Evolutionary conservation across 108 stramenopile species (phyloP).

Genomic region (Fragilaria crotonensis): DNA sequence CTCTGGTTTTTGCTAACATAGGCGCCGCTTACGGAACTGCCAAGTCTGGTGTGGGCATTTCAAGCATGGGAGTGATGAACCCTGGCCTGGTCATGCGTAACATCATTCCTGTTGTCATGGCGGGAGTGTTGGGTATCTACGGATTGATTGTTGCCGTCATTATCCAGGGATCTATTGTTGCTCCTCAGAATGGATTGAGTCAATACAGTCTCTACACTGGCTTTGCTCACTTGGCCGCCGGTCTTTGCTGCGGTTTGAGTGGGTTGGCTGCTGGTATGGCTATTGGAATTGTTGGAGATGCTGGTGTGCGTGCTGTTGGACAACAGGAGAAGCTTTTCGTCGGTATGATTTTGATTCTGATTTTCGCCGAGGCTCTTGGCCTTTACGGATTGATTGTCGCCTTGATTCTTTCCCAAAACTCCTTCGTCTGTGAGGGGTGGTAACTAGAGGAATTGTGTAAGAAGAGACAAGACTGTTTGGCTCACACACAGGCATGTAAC

Average conservation of each 20-base stretch:
- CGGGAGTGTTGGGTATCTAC: constrained; percentile 99
- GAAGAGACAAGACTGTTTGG: no score
- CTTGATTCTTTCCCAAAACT: constrained; percentile 93
- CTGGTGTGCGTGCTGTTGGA: constrained; percentile 96
- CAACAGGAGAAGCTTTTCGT: constrained; percentile 98
- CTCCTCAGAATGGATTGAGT: constrained; percentile 63
- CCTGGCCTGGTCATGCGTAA: constrained; percentile 98
- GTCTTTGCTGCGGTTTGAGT: constrained; percentile 96
- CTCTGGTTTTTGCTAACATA: constrained; percentile 89
- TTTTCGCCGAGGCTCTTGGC: constrained; percentile 98
- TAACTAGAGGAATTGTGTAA: constrained; percentile 28
- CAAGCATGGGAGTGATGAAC: constrained; percentile 98
- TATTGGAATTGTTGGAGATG: constrained; percentile 99
- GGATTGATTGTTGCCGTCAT: constrained; percentile 99
- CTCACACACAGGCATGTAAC: not conserved
- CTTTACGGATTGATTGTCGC: constrained; percentile 98
- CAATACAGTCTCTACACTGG: constrained; percentile 92
- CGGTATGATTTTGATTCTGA: constrained; percentile 98
- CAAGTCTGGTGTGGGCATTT: constrained; percentile 97
- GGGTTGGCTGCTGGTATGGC: constrained; percentile 98
- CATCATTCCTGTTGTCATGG: constrained; percentile 99
- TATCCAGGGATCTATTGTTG: constrained; percentile 81
- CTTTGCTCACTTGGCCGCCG: constrained; percentile 96
- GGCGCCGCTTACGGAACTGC: constrained; percentile 98
- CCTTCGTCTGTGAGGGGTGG: constrained; percentile 76